Conservation (phyloP, 2,329 filamentous ascomycete species). For the Talaromyces sp. region DNA sequence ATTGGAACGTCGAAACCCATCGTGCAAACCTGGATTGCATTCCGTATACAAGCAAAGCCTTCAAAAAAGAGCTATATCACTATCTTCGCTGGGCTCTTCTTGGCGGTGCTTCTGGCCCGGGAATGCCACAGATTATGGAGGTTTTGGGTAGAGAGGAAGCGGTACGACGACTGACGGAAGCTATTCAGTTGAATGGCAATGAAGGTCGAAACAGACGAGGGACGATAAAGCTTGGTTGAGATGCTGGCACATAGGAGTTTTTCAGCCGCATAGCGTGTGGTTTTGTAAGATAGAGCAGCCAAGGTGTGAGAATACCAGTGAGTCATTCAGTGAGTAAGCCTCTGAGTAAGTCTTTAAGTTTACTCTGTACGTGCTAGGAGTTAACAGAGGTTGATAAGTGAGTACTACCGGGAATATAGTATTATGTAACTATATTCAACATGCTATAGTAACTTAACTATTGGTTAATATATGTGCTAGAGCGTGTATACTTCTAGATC, state of each 20-base stretch:
- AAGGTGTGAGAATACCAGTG: too few relatives aligned
- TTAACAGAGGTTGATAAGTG: too few relatives aligned
- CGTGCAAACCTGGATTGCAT: slow-evolving; percentile 34
- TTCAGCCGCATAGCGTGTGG: too few relatives aligned
- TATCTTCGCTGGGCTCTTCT: slow-evolving; percentile 55
- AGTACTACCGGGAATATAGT: too few relatives aligned
- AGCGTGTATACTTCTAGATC: too few relatives aligned
- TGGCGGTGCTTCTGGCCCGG: slow-evolving; percentile 50
- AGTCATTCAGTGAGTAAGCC: too few relatives aligned
- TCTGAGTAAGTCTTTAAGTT: too few relatives aligned
- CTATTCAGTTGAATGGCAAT: slow-evolving; percentile 27
- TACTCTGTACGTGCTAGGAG: too few relatives aligned
- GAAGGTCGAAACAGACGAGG: not conserved
- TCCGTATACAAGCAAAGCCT: slow-evolving; percentile 25
- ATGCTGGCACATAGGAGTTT: not conserved
- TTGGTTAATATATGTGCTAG: too few relatives aligned
- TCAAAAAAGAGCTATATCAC: slow-evolving; percentile 47
- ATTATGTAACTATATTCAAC: too few relatives aligned
- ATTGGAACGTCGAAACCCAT: slow-evolving; percentile 40
- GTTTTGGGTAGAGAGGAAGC: slow-evolving; percentile 52
- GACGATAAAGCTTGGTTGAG: slow-evolving; percentile 5
- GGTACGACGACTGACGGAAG: slow-evolving; percentile 41
- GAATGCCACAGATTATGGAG: slow-evolving; percentile 50
- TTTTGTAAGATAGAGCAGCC: too few relatives aligned
- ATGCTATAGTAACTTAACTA: too few relatives aligned